Evolutionary conservation across 257 asterid species (phyloP).

Genomic region (Lavandula angustifolia): DNA sequence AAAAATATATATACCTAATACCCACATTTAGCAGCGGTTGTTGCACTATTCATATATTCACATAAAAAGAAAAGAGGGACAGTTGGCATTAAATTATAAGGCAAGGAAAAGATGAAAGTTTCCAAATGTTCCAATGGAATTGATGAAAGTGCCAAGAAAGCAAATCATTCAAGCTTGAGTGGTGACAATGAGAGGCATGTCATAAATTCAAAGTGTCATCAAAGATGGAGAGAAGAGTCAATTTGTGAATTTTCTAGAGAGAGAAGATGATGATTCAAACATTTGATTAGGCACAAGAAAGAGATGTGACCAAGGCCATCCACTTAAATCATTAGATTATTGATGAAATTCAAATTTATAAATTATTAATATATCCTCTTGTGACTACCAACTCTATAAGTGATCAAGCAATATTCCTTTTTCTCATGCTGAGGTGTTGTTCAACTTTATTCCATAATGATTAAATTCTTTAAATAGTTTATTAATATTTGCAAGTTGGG

Average conservation of each 20-base stretch:
- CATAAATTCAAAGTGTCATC: constrained; percentile 13
- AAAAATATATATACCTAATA: too few species aligned
- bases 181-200: constrained; percentile 28
- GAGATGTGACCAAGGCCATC: constrained; percentile 6
- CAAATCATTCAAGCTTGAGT: constrained; percentile 25
- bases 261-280: constrained; percentile 33
- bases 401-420: too few species aligned
- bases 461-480: constrained; percentile 5
- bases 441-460: constrained; percentile 24
- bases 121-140: constrained; percentile 25
- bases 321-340: constrained; percentile 25
- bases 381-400: too few species aligned
- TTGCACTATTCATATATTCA: too few species aligned
- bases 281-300: constrained; percentile 28
- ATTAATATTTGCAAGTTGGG: constrained; percentile 9
- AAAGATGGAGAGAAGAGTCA: neutral
- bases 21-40: too few species aligned
- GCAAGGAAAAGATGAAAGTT: neutral
- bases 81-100: too few species aligned
- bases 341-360: too few species aligned
- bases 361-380: neutral
- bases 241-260: too few species aligned
- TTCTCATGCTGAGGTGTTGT: constrained; percentile 28
- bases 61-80: too few species aligned
- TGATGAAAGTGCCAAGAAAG: constrained; percentile 29